phyloP scores from a whole-genome alignment of 2,329 filamentous ascomycete species.

The Microdochium bolleyi region DNA sequence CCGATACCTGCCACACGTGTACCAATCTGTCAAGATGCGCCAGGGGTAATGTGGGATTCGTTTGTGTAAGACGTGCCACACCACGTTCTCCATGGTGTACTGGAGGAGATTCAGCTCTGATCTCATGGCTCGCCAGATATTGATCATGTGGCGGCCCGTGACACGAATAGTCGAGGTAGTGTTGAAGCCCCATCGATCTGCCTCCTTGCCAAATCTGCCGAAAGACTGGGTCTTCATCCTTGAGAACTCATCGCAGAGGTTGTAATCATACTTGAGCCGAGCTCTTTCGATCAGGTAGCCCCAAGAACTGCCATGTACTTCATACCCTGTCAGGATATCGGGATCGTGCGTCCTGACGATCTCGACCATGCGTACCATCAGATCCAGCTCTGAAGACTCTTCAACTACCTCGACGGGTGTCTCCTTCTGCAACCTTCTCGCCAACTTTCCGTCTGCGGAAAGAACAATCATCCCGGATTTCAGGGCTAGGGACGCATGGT shows the following conservation, averaged over 20 bases:
- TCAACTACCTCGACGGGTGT: conserved; percentile 58
- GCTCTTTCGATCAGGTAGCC: conserved; percentile 92
- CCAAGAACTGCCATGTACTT: conserved; percentile 91
- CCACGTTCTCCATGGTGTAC: conserved; percentile 94
- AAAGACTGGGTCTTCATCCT: conserved; percentile 79
- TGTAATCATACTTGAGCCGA: conserved; percentile 76
- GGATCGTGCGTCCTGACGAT: conserved; percentile 80
- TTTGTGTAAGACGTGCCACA: conserved; percentile 80
- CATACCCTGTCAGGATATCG: conserved; percentile 89
- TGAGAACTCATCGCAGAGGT: conserved; percentile 86
- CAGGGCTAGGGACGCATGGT: conserved; percentile 35
- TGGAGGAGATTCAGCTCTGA: conserved; percentile 86
- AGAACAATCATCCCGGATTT: conserved; percentile 68
- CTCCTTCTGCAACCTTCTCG: conserved; percentile 54
- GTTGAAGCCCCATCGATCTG: conserved; percentile 88
- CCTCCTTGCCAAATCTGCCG: conserved; percentile 77
- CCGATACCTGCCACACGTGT: conserved; percentile 56
- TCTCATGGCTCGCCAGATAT: conserved; percentile 94
- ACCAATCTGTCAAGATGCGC: conserved; percentile 75
- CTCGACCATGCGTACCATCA: conserved; percentile 79
- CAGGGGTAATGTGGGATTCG: conserved; percentile 84
- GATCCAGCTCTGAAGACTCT: conserved; percentile 73
- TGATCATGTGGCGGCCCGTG: conserved; percentile 94
- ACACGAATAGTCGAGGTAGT: conserved; percentile 86
- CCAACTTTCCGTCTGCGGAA: conserved; percentile 51